Base-by-base conservation (phyloP, 495 filamentous ascomycete species). In the Paragyromitra xinjiangensis region DNA sequence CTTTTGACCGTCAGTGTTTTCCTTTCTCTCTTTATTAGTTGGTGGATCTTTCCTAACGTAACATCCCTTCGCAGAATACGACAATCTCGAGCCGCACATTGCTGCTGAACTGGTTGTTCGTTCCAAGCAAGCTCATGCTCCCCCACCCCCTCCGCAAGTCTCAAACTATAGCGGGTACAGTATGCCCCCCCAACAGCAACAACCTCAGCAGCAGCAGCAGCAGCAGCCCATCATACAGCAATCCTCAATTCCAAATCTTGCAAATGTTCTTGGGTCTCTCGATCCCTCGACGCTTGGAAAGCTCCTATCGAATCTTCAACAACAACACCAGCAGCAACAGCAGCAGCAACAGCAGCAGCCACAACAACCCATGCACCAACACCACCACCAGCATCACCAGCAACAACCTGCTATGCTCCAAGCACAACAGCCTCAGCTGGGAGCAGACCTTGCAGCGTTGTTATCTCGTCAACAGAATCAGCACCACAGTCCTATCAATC, bases 21-120 rank as follows among this genome's bases (percentile, higher is more conserved):
- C 62, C 44, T 34, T 71, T 24, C 26, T 19, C 67, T 56, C 44
- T 39, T 68, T n/a, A 48, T n/a, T 37, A 12, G 29, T 19, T 44
- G n/a, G 7, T 34, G 19, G 45, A 29, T 1, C 9, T 19, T 22
- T 39, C 53, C 22, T 66, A 61, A 61, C 50, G 19, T 11, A 39
- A 22, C 6, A 71, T 3, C 64, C 14, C 6, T 65, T 70, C 58
- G 9, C 70, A 91, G 89, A 94, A 78, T 99, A 99, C 80, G 88
- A 91, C 48, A 89, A 92, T 77, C 85, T 98, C 3, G 93, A 95
- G 6, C 91, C 93, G 0, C 83, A 85, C 7, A 88, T 93, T 40
- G 93, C 91, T 2, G 93, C 91, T 9, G 92, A 94, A 70, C 88
- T 99, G 26, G 92, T 97, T 63, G 80, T 91, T 34, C 88, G 93